Evolutionary conservation across 208 protist genomes (phyloP).

Genomic region (Porcisia hertigi): DNA sequence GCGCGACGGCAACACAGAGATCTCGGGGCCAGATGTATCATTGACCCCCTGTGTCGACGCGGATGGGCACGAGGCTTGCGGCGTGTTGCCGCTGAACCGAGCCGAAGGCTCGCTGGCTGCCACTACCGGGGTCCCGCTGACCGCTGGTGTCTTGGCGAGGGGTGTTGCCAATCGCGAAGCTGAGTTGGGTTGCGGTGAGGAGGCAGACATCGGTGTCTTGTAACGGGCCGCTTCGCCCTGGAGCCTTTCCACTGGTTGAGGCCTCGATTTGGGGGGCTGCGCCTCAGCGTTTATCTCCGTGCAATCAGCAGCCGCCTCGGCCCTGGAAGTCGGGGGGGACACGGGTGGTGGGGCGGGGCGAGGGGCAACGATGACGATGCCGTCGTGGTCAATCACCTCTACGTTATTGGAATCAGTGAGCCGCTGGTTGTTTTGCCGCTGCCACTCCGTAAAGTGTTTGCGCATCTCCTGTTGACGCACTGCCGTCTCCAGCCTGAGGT

Average conservation of each 20-base stretch:
- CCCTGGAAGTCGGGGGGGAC: not conserved
- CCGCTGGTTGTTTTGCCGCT: constrained; percentile 44
- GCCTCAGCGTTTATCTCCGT: not conserved
- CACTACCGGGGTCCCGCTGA: not conserved
- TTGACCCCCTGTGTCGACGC: not conserved
- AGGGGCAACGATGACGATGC: constrained; percentile 53
- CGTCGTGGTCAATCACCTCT: constrained; percentile 42
- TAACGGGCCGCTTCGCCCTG: not conserved
- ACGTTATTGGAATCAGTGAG: constrained; percentile 41
- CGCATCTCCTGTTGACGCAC: constrained; percentile 36
- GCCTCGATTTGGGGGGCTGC: not conserved
- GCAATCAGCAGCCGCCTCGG: not conserved
- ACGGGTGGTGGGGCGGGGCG: constrained; percentile 14
- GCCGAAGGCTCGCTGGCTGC: not conserved
- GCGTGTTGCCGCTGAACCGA: not conserved
- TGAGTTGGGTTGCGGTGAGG: constrained; percentile 5
- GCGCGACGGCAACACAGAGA: constrained; percentile 5
- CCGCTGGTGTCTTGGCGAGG: not conserved
- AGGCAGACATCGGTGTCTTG: not conserved
- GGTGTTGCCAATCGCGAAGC: not conserved
- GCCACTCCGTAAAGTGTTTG: constrained; percentile 44
- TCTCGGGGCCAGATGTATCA: not conserved
- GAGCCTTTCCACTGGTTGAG: not conserved
- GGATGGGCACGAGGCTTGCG: not conserved
- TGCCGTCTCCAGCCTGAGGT: constrained; percentile 25